Percentiles rank a stretch among this genome's conserved stretches.
phyloP scores from a whole-genome alignment of 345 rosid genomes.

The Raphanus raphanistrum region DNA sequence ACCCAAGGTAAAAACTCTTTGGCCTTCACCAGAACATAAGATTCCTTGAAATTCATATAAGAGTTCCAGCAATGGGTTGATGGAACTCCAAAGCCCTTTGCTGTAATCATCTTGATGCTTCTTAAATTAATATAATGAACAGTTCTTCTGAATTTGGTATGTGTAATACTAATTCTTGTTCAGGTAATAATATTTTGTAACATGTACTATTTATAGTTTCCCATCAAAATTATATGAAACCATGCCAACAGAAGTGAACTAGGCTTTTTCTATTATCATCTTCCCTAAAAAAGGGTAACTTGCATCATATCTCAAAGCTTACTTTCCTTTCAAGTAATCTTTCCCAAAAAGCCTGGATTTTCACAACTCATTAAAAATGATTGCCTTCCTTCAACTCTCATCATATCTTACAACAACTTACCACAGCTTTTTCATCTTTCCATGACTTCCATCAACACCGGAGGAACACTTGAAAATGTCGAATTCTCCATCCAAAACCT shows the following conservation, averaged over 20 bases:
- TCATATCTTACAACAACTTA: slow-evolving; percentile 1
- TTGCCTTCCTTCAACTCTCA: slow-evolving; percentile 31
- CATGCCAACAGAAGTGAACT: not conserved
- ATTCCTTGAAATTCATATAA: slow-evolving; percentile 1
- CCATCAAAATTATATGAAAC: not conserved
- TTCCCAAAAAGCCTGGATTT: not conserved
- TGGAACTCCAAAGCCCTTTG: slow-evolving; percentile 18
- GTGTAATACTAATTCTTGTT: slow-evolving; percentile 26
- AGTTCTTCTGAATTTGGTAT: slow-evolving; percentile 22
- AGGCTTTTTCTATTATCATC: not conserved
- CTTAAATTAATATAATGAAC: slow-evolving; percentile 13
- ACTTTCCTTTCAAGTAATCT: slow-evolving; percentile 36
- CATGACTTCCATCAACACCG: slow-evolving; percentile 24
- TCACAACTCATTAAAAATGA: not conserved
- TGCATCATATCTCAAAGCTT: slow-evolving; percentile 11
- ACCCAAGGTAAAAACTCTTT: slow-evolving; percentile 23
- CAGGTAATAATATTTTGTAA: not conserved
- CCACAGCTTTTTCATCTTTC: not conserved
- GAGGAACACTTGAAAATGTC: slow-evolving; percentile 41
- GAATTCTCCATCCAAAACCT: slow-evolving; percentile 52
- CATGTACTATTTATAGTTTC: not conserved
- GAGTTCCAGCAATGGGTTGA: slow-evolving; percentile 9
- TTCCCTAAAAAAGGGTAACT: slow-evolving; percentile 2
- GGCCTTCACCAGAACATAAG: slow-evolving; percentile 12
- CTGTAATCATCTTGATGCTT: slow-evolving; percentile 19